These are phyloP conservation scores for Elsinoe batatas DNA, from an alignment of 2,329 filamentous ascomycete genomes.

Conservation along the genomic window DNA sequence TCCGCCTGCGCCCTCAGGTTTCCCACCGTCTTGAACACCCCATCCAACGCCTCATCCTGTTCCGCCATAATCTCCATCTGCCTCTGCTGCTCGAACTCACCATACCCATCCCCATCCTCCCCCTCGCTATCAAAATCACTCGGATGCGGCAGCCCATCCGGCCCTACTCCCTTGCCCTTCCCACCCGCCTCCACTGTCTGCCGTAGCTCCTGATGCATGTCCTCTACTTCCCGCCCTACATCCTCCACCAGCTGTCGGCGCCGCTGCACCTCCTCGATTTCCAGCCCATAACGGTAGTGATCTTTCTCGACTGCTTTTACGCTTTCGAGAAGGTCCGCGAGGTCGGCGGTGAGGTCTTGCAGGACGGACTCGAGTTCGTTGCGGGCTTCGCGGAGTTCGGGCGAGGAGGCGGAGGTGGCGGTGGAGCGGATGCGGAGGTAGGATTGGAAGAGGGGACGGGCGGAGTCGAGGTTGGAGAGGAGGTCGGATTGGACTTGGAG, in stretches of 20 bases:
- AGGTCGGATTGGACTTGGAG: slow-evolving; percentile 58
- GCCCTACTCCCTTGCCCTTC: slow-evolving; percentile 30
- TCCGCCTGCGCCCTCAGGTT: slow-evolving; percentile 83
- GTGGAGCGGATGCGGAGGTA: slow-evolving; percentile 93
- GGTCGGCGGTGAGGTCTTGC: slow-evolving; percentile 64
- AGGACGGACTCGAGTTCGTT: slow-evolving; percentile 72
- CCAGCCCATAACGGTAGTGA: slow-evolving; percentile 77
- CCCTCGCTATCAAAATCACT: slow-evolving; percentile 41
- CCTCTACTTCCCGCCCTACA: slow-evolving; percentile 77
- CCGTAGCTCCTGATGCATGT: slow-evolving; percentile 75
- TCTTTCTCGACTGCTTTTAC: slow-evolving; percentile 81
- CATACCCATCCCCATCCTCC: slow-evolving; percentile 55
- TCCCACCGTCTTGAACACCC: slow-evolving; percentile 85
- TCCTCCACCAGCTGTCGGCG: slow-evolving; percentile 77
- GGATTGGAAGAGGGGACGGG: slow-evolving; percentile 81
- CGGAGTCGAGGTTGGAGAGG: slow-evolving; percentile 66
- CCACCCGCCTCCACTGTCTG: slow-evolving; percentile 42
- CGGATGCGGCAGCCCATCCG: slow-evolving; percentile 49
- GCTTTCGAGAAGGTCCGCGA: slow-evolving; percentile 77
- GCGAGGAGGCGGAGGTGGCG: slow-evolving; percentile 58
- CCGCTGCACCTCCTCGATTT: slow-evolving; percentile 69
- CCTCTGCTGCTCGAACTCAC: slow-evolving; percentile 80
- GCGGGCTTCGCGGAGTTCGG: slow-evolving; percentile 55
- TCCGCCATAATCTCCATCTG: slow-evolving; percentile 88
- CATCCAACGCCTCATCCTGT: slow-evolving; percentile 87